phyloP scores from a whole-genome alignment of 1,284 basidiomycete genomes.

The Chalciporus sp. region DNA sequence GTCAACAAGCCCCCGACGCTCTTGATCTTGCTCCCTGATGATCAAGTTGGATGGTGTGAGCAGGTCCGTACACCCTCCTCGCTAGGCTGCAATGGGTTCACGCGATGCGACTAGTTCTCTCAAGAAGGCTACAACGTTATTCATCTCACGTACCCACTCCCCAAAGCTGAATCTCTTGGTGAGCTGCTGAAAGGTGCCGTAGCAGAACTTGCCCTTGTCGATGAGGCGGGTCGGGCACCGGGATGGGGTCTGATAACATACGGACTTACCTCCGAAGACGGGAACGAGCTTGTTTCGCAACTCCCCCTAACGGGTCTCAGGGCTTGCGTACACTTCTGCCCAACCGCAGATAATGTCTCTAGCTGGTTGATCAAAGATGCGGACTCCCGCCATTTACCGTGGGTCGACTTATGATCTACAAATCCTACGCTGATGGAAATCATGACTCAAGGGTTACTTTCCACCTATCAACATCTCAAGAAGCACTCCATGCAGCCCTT shows the following conservation, averaged over 20 bases:
- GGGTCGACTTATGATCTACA: conserved; percentile 1
- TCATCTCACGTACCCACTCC: conserved; percentile 35
- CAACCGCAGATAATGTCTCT: conserved; percentile 29
- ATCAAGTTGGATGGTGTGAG: conserved; percentile 40
- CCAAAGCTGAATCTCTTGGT: conserved; percentile 17
- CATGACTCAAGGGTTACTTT: conserved; percentile 34
- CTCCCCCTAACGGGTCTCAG: conserved; percentile 29
- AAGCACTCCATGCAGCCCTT: conserved; percentile 39
- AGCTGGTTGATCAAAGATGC: conserved; percentile 30
- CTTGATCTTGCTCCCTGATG: conserved; percentile 31
- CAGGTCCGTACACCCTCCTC: conserved; percentile 32
- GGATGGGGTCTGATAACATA: conserved; percentile 44
- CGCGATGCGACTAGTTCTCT: conserved; percentile 35
- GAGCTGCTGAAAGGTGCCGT: conserved; percentile 22
- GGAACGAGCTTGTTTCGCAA: conserved; percentile 20
- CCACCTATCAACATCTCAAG: conserved; percentile 44
- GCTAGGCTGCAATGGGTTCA: background rate
- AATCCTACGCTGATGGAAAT: conserved; percentile 1
- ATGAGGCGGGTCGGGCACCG: conserved; percentile 5
- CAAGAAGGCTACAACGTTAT: conserved; percentile 47
- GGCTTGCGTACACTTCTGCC: conserved; percentile 44
- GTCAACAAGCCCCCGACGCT: conserved; percentile 32
- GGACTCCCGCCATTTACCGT: conserved; percentile 36
- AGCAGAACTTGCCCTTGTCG: conserved; percentile 16
- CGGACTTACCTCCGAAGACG: conserved; percentile 34